Percentiles rank a stretch among this genome's conserved stretches.
These are phyloP conservation scores for Cyberlindnera saturnus DNA, from an alignment of 805 yeast genomes.

Conservation along the genomic window DNA sequence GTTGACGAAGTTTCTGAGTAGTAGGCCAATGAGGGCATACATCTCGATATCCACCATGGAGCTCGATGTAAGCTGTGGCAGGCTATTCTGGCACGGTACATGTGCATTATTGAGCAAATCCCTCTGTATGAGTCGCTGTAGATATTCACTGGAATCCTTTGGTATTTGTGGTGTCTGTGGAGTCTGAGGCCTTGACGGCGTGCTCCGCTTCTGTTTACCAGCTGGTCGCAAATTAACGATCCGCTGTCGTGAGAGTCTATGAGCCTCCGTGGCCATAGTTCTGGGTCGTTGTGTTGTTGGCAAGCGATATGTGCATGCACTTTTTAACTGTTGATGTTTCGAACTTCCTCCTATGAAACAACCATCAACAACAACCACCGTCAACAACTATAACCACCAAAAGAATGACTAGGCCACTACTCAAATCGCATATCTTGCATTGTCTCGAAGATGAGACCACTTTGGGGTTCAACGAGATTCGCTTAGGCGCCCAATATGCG, in stretches of 20 bases:
- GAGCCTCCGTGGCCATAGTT: conserved; percentile 2
- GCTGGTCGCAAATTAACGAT: conserved; percentile 8
- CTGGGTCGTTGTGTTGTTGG: neutral
- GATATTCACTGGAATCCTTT: conserved; percentile 1
- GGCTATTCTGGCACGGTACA: conserved; percentile 16
- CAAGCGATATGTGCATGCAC: too few species aligned
- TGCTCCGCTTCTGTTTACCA: neutral
- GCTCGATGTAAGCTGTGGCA: conserved; percentile 36
- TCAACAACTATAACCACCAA: neutral
- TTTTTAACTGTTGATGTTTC: neutral
- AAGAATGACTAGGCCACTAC: neutral
- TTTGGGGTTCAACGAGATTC: conserved; percentile 21
- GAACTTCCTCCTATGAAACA: neutral
- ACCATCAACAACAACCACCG: neutral
- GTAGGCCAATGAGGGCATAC: conserved; percentile 39
- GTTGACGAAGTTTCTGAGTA: conserved; percentile 40
- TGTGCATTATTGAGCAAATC: conserved; percentile 1
- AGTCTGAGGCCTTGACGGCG: conserved; percentile 1
- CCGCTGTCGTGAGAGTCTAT: conserved; percentile 9
- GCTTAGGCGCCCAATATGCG: conserved; percentile 4
- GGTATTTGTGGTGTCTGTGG: conserved; percentile 2
- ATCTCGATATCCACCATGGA: conserved; percentile 37
- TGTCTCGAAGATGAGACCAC: conserved; percentile 15
- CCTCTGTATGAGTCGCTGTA: neutral
- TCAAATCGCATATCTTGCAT: neutral